Percentiles rank a stretch among this genome's conserved stretches.
Conservation (phyloP, 495 filamentous ascomycete species). For the Usnea hakonensis region DNA sequence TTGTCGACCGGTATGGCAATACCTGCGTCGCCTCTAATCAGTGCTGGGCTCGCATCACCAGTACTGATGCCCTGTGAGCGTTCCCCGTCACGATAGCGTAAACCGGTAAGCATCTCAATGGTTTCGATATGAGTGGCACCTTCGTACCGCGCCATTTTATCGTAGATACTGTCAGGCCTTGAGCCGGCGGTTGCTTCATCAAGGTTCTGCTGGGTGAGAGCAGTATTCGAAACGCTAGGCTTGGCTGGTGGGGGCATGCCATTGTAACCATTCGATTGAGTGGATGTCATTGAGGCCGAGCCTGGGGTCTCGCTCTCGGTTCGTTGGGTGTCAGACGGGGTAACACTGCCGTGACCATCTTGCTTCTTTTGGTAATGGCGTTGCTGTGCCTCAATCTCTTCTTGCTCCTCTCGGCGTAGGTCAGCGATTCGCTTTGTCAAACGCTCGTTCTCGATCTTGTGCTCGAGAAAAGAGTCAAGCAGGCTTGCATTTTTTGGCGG, state of each 20-base stretch:
- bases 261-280: constrained; percentile 32
- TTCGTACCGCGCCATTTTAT: constrained; percentile 71
- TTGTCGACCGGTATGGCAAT: constrained; percentile 75
- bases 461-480: constrained; percentile 89
- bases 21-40: constrained; percentile 80
- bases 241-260: constrained; percentile 65
- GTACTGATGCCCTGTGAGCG: constrained; percentile 82
- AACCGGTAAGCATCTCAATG: constrained; percentile 89
- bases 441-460: constrained; percentile 95
- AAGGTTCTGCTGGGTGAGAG: constrained; percentile 68
- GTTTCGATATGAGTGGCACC: constrained; percentile 70
- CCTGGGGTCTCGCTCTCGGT: constrained; percentile 29
- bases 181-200: constrained; percentile 66
- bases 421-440: constrained; percentile 76
- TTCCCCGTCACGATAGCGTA: constrained; percentile 84
- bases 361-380: constrained; percentile 45
- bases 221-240: constrained; percentile 50
- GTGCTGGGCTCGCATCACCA: constrained; percentile 64
- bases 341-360: constrained; percentile 47
- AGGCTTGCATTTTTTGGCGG: constrained; percentile 77
- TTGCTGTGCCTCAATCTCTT: constrained; percentile 54
- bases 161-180: constrained; percentile 63
- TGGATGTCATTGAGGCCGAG: constrained; percentile 26
- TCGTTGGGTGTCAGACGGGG: constrained; percentile 40
- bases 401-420: constrained; percentile 75